Conservation (phyloP, 1,284 basidiomycete species). For the Microbotryomycetes sp. region DNA sequence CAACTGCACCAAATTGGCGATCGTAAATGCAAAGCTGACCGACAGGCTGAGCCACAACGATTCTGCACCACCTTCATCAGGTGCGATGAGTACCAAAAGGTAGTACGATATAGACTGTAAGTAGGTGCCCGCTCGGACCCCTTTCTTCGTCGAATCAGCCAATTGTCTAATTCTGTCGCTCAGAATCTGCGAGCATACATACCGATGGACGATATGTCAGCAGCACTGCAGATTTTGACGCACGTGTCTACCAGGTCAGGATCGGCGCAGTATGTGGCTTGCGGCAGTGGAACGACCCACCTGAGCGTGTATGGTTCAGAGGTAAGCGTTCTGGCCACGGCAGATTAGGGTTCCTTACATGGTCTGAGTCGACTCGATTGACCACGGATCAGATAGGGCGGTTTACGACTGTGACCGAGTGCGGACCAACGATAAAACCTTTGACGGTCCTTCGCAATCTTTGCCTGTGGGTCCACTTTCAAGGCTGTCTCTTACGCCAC, state of each 20-base stretch:
- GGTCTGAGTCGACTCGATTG: too few relatives aligned
- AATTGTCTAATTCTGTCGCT: not conserved
- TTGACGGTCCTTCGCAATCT: too few relatives aligned
- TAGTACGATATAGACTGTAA: constrained; percentile 20
- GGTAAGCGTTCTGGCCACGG: too few relatives aligned
- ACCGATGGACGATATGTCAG: constrained; percentile 15
- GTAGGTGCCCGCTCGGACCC: constrained; percentile 14
- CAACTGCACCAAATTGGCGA: constrained; percentile 11
- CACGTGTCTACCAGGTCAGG: constrained; percentile 11
- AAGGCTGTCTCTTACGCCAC: too few relatives aligned
- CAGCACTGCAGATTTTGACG: constrained; percentile 16
- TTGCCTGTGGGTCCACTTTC: too few relatives aligned
- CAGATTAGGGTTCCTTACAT: too few relatives aligned
- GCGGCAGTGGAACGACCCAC: constrained; percentile 4
- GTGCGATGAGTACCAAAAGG: constrained; percentile 18
- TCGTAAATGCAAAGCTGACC: constrained; percentile 19
- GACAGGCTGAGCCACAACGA: constrained; percentile 19
- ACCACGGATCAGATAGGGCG: too few relatives aligned
- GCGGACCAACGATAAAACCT: too few relatives aligned
- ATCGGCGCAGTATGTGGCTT: constrained; percentile 21
- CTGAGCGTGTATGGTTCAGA: too few relatives aligned
- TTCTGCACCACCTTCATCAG: constrained; percentile 22
- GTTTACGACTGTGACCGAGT: too few relatives aligned
- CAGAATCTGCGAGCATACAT: not conserved
- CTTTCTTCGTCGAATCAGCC: not conserved